phyloP scores from a whole-genome alignment of 805 yeast species.

The Monosporozyma aerobia region DNA sequence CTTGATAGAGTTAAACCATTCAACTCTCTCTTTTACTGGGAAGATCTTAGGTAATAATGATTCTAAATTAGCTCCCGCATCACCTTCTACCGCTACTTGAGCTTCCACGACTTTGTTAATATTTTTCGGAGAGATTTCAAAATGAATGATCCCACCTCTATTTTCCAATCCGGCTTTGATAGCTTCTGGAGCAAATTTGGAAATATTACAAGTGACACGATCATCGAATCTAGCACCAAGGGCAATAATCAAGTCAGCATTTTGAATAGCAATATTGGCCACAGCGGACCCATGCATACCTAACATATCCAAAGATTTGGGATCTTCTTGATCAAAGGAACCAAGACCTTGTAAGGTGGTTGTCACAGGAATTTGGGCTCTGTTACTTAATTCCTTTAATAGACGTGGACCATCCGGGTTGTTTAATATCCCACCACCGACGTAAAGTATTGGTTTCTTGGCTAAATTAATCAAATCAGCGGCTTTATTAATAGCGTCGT shows the following conservation, averaged over 20 bases:
- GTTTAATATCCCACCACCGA: slow-evolving; percentile 84
- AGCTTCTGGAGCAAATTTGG: slow-evolving; percentile 91
- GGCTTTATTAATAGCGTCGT: slow-evolving; percentile 64
- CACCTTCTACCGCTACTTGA: slow-evolving; percentile 95
- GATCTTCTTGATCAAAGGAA: slow-evolving; percentile 85
- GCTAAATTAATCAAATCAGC: slow-evolving; percentile 74
- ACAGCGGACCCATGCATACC: slow-evolving; percentile 98
- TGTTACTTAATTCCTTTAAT: slow-evolving; percentile 77
- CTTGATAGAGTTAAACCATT: slow-evolving; percentile 68
- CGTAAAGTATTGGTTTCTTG: slow-evolving; percentile 81
- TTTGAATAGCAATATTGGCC: slow-evolving; percentile 90
- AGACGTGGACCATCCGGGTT: slow-evolving; percentile 70
- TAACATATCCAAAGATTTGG: slow-evolving; percentile 86
- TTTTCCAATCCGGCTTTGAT: slow-evolving; percentile 77
- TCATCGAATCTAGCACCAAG: slow-evolving; percentile 97
- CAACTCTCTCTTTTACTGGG: slow-evolving; percentile 56
- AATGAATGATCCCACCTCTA: slow-evolving; percentile 94
- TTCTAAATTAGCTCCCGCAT: slow-evolving; percentile 71
- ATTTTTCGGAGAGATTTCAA: slow-evolving; percentile 93
- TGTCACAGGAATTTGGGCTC: slow-evolving; percentile 91
- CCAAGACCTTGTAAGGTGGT: slow-evolving; percentile 93
- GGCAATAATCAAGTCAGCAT: slow-evolving; percentile 90
- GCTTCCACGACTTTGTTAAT: slow-evolving; percentile 96
- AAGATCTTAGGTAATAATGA: slow-evolving; percentile 63
- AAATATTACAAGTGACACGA: slow-evolving; percentile 84